Base-by-base conservation (phyloP, 1,139 yeast genomes). In the Pneumocystis oryctolagi region DNA sequence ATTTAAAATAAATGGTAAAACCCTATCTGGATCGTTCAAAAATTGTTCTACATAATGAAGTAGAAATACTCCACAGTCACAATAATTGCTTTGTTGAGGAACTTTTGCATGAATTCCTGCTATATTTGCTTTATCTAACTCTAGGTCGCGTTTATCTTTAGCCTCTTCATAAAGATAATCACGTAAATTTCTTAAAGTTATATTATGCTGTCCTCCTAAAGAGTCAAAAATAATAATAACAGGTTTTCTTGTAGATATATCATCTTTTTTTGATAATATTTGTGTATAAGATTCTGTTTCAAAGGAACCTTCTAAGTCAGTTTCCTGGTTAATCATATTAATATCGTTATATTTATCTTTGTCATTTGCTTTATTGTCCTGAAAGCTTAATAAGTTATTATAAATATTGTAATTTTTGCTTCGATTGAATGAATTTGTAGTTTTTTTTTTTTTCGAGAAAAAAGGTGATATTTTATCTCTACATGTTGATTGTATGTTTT, bases 21-120 rank as follows among this genome's bases (percentile, higher is more conserved):
- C 82, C 58, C 71, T 76, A 0, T 71, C 71, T 0, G 84, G 82
- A 60, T 79, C 74, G 47, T 76, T 74, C 61, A 88, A 76, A 76
- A 90, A 86, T 68, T 80, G 81, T 66, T 81, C 79, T 30, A 87
- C 81, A 70, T 88, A 92, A 69, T 85, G 85, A 32, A 94, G 84
- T 4, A 92, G 87, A 74, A 88, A 97, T 30, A 94, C 83, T 0
- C 99, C 99, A 75, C 99, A 94, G 72, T 94, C 98, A 70, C 90
- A 88, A 73, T 84, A 84, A 71, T 94, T 94, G 61, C 84, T 83
- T 71, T 94, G 99, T 66, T 80, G 83, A 0, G 97, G 96, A 0
- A 89, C 95, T 20, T 76, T 71, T 5, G 87, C 85, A 3, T 78
- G 75, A 63, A 77, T 73, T 62, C 76, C 72, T 60, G 72, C 64